Evolutionary conservation across 179 eudicot species (phyloP), one percentile per base, ranked within the genome.

Genomic region (Drosera spatulata): DNA sequence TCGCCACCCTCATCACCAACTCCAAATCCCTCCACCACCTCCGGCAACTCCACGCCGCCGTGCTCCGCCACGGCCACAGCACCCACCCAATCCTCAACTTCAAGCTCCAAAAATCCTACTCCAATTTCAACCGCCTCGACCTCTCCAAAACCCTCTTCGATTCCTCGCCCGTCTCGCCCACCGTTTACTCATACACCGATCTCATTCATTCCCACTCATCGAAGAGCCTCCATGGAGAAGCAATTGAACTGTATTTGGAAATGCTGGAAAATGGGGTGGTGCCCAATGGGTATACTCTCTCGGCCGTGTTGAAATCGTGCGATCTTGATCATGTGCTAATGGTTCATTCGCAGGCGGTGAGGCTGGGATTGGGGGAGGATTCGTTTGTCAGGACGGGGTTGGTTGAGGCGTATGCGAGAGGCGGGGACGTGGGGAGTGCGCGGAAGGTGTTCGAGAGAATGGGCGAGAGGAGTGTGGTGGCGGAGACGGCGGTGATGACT

Each of bases 61-160:
- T 81, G 38, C 62, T 86, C 59, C 82, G 89, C 11, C 81, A 71
- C 15, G 80, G 77, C 62, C 75, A 79, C 7, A 71, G 79, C 37
- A 66, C 54, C 69, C 73, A 81, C 67, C 73, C 82, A 37, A 61
- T 72, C 54, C 57, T 86, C 52, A 81, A 70, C 58, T 81, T 86
- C 71, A 86, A 83, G 79, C 86, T 86, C 64, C 95, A 81, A 54
- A 81, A 78, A 40, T 67, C 83, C 0, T 86, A 83, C 64, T 69
- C 85, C 58, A 66, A 74, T 4, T 49, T 74, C 5, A 83, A 80
- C 12, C 79, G 68, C 51, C 77, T 86, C 11, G 73, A 77, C 48
- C 58, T 60, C 4, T 75, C 85, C 9, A 58, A 22, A 22, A 22
- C 33, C 33, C 33, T 22, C 33, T 22, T 22, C 33, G 33, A 22